Evolutionary conservation across 225 moss, liverwort and hornwort genomes (phyloP).

Genomic region (Sphagnum contortum): DNA sequence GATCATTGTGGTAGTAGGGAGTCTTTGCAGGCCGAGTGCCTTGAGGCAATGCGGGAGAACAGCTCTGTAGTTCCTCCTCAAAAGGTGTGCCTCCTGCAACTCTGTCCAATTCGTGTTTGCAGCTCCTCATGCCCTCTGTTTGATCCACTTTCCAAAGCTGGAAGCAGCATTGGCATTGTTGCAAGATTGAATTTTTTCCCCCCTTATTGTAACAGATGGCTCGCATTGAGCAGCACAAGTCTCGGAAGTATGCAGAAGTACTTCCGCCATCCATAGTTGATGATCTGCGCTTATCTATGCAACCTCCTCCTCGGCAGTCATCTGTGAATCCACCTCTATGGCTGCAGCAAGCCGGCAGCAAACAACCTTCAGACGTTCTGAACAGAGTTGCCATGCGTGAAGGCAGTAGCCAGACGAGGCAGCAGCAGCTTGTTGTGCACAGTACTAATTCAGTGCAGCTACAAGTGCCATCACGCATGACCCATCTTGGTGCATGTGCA

Average conservation of each 20-base stretch:
- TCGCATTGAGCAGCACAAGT: constrained; percentile 22
- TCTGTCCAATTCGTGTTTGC: background rate
- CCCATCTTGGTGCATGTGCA: constrained; percentile 17
- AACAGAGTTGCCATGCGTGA: constrained; percentile 8
- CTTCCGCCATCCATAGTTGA: constrained; percentile 12
- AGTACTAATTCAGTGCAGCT: constrained; percentile 9
- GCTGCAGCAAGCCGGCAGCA: constrained; percentile 5
- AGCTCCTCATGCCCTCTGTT: no score
- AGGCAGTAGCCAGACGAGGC: constrained; percentile 16
- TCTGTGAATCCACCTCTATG: constrained; percentile 7
- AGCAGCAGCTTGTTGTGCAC: constrained; percentile 8
- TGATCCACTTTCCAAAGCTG: no score
- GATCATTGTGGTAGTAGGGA: constrained; percentile 16
- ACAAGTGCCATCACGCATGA: constrained; percentile 13
- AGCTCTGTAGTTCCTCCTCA: constrained; percentile 29
- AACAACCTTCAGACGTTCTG: no score
- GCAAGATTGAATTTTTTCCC: no score
- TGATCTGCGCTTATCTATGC: constrained; percentile 43
- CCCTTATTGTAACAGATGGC: constrained; percentile 13
- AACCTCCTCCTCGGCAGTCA: constrained; percentile 30
- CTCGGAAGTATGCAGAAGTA: constrained; percentile 20
- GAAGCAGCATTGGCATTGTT: no score
- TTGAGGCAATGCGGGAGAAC: constrained; percentile 42
- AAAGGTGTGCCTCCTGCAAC: constrained; percentile 9
- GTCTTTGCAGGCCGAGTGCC: constrained; percentile 42